Evolutionary conservation across 495 filamentous ascomycete genomes (phyloP).

Genomic region (Aspergillus sclerotioniger): DNA sequence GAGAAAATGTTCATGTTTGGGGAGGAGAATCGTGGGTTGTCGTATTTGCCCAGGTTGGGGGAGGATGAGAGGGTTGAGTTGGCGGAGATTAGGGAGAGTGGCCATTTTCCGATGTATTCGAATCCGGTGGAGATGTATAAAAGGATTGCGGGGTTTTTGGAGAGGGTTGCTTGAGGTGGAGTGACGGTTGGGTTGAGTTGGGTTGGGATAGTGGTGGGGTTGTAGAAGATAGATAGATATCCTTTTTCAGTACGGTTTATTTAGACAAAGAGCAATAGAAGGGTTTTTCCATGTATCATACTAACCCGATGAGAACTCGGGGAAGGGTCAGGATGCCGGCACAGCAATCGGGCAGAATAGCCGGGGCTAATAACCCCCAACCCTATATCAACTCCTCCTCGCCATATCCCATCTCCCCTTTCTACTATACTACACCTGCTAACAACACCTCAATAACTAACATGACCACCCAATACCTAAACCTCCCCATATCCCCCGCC

Average conservation of each 20-base stretch:
- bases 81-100: conserved; percentile 24
- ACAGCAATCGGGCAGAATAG: too few relatives aligned
- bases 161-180: conserved; percentile 7
- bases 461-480: conserved; percentile 2
- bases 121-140: conserved; percentile 31
- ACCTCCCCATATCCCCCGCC: conserved; percentile 3
- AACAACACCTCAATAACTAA: background rate
- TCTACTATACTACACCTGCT: background rate
- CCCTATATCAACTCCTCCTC: background rate
- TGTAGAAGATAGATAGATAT: too few relatives aligned
- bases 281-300: background rate
- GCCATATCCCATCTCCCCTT: background rate
- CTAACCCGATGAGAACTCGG: background rate
- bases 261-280: too few relatives aligned
- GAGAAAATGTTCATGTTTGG: conserved; percentile 33
- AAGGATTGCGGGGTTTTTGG: conserved; percentile 21
- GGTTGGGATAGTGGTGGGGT: background rate
- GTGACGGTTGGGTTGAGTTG: background rate
- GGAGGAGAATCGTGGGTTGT: conserved; percentile 22
- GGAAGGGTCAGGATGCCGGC: background rate
- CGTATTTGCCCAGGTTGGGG: conserved; percentile 22
- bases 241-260: too few relatives aligned
- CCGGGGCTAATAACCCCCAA: background rate
- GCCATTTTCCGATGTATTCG: conserved; percentile 37
- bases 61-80: conserved; percentile 27